Evolutionary conservation across 1,139 yeast genomes (phyloP), one percentile per base, ranked within the genome.

Genomic region (Meyerozyma guilliermondii): DNA sequence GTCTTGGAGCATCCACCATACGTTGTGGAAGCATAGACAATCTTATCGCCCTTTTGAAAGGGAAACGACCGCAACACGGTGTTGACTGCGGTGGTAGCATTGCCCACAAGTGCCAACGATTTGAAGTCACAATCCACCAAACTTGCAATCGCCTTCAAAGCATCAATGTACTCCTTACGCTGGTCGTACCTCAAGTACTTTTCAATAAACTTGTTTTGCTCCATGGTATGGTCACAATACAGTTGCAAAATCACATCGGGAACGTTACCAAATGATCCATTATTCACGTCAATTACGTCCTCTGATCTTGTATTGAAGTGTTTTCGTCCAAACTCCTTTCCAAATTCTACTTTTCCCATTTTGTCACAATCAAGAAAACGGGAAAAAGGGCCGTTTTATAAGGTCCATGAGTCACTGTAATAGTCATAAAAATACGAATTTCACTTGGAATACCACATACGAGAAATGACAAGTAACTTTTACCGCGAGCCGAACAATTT

Each of bases 71-170:
- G 62, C 44, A 83, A 63, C 2, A 83, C 72, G 0, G 81, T 65
- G 55, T 83, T 82, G 39, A 80, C 71, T 2, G 82, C 87, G 5
- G 74, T 62, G 4, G 88, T 81, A 4, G 88, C 86, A 54, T 83
- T 83, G 10, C 66, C 60, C 2, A 75, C 75, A 31, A 81, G 57
- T 0, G 77, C 83, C 45, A 80, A 51, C 49, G 68, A 65, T 38
- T 62, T 63, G 42, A 61, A 59, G 42, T 74, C 77, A 43, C 75
- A 66, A 39, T 76, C 66, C 29, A 80, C 58, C 4, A 76, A 43
- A 16, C 64, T 51, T 0, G 74, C 71, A 13, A 48, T 31, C 7
- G 37, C 39, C 38, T 63, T 54, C 14, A 78, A 50, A 1, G 69
- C 62, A 3, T 58, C 54, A 6, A 51, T 46, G 47, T 68, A 63